Evolutionary conservation across 2,329 filamentous ascomycete genomes (phyloP), one percentile per base, ranked within the genome.

Genomic region (Talaromyces sp.): DNA sequence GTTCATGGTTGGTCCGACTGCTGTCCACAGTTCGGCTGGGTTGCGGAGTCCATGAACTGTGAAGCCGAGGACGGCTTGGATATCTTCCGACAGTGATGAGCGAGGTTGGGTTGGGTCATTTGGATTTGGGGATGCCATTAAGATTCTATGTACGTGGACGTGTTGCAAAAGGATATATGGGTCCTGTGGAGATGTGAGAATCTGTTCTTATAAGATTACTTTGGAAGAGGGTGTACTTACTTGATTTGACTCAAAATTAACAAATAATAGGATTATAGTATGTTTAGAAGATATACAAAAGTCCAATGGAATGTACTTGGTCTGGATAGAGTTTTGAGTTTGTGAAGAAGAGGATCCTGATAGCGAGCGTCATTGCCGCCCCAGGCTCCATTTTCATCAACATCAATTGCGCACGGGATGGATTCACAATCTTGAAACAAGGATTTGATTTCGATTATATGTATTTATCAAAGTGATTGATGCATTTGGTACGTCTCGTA

Each of bases 1-100:
- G 46, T 64, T 73, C 36, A 73, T 53, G 5, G 70, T 73, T 17
- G 71, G 72, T 31, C 69, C 70, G 40, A 71, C 59, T 56, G 70
- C 70, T 7, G 64, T 64, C 22, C 63, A 60, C 15, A 65, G 61
- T 51, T 74, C 72, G 33, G 65, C 36, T 3, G 72, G 72, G 58
- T 69, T 69, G 17, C 59, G 61, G 21, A 73, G 41, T 10, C 63
- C 54, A 53, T 67, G 63, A 39, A 56, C 57, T 15, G 58, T 51
- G 13, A 72, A 62, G 33, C 59, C 41, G n/a, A 61, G 35, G 10
- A 61, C 35, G 15, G 36, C 53, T 21, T 19, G 40, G 11, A 59
- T 9, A 13, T 63, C 62, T 22, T 60, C 37, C 13, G 31, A 40
- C 21, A 57, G 40, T n/a, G 53, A 56, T 56, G 57, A 59, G 28